phyloP scores from a whole-genome alignment of 2,329 filamentous ascomycete genomes.

The Scytalidium sp. region DNA sequence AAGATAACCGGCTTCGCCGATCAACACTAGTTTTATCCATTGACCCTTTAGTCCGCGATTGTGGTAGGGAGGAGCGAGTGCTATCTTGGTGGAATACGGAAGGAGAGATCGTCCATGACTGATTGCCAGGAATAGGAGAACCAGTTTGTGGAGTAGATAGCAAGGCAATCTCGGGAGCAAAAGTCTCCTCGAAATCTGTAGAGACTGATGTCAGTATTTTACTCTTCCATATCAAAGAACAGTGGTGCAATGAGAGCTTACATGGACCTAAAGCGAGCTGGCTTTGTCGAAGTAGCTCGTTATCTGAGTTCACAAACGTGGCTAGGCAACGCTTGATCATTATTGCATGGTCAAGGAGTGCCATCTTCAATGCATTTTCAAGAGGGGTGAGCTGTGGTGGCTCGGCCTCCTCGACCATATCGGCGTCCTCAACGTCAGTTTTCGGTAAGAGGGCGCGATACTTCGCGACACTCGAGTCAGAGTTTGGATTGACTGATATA shows the following conservation, averaged over 20 bases:
- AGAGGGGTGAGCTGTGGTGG: slow-evolving; percentile 46
- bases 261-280: background rate
- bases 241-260: slow-evolving; percentile 31
- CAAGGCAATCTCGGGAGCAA: slow-evolving; percentile 62
- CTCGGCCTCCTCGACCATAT: slow-evolving; percentile 45
- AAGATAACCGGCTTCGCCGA: background rate
- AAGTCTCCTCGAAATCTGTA: slow-evolving; percentile 58
- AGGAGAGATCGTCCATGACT: slow-evolving; percentile 28
- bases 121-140: slow-evolving; percentile 15
- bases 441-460: slow-evolving; percentile 74
- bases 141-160: slow-evolving; percentile 47
- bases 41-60: slow-evolving; percentile 19
- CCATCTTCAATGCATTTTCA: slow-evolving; percentile 78
- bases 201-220: background rate
- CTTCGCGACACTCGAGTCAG: slow-evolving; percentile 72
- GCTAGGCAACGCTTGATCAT: slow-evolving; percentile 79
- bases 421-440: slow-evolving; percentile 29
- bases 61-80: slow-evolving; percentile 3
- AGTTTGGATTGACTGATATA: slow-evolving; percentile 70
- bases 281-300: background rate
- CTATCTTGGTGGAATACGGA: slow-evolving; percentile 3
- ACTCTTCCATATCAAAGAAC: background rate
- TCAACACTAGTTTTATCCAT: slow-evolving; percentile 18
- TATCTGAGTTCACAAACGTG: slow-evolving; percentile 54
- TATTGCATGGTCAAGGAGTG: slow-evolving; percentile 84